These are phyloP conservation scores for Syzygium grande DNA, from an alignment of 345 rosid species.

Conservation along the genomic window DNA sequence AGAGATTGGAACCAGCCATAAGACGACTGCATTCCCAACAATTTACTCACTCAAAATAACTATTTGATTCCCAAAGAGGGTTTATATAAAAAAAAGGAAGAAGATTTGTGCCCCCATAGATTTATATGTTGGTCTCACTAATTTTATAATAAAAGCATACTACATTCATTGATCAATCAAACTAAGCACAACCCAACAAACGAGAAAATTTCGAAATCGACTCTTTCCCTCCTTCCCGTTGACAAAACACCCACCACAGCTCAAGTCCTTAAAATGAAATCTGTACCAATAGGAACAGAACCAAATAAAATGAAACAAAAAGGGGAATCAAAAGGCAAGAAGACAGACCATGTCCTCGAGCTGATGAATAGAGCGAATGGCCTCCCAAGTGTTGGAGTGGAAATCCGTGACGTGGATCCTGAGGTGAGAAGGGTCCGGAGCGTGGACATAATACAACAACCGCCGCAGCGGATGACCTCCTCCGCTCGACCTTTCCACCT, in stretches of 20 bases:
- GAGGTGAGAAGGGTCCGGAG: conserved; percentile 54
- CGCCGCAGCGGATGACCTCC: conserved; percentile 28
- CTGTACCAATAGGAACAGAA: background rate
- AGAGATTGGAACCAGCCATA: background rate
- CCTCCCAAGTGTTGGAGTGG: conserved; percentile 47
- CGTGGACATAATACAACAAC: conserved; percentile 56
- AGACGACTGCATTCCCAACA: background rate
- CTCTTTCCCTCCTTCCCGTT: fast-evolving
- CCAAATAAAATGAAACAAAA: background rate
- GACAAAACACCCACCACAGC: background rate
- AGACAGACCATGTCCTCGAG: conserved; percentile 65
- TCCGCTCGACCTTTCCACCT: conserved; percentile 33
- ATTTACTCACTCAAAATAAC: background rate
- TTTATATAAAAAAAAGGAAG: background rate
- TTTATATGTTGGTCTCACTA: background rate
- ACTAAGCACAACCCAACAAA: background rate
- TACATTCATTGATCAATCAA: background rate
- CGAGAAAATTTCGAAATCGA: background rate
- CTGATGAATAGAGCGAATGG: conserved; percentile 51
- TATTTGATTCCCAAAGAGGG: background rate
- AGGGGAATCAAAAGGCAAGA: background rate
- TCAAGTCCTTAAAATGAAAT: background rate
- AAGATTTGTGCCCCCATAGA: background rate
- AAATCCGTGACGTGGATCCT: conserved; percentile 59
- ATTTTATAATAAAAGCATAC: background rate